phyloP scores from a whole-genome alignment of 1,284 basidiomycete species.

The Cronartium quercuum region DNA sequence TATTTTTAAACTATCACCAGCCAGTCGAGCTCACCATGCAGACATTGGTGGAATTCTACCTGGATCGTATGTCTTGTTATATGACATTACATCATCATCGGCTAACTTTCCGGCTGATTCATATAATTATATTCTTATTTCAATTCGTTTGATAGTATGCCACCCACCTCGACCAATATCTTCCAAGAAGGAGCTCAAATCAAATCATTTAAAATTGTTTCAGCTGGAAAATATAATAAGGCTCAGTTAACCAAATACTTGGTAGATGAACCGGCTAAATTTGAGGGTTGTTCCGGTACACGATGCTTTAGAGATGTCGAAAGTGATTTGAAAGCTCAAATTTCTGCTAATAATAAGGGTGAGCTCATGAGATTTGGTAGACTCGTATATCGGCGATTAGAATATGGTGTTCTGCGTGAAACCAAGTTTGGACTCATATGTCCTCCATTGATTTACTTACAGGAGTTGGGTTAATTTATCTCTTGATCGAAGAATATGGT shows the following conservation, averaged over 20 bases:
- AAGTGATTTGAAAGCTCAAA: slow-evolving; percentile 89
- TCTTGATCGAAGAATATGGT: slow-evolving; percentile 79
- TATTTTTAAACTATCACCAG: background rate
- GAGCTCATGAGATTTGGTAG: slow-evolving; percentile 48
- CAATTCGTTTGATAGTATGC: slow-evolving; percentile 60
- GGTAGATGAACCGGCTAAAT: slow-evolving; percentile 76
- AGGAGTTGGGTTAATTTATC: slow-evolving; percentile 46
- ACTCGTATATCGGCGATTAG: background rate
- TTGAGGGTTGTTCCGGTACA: slow-evolving; percentile 58
- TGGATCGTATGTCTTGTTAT: slow-evolving; percentile 46
- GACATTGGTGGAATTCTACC: slow-evolving; percentile 63
- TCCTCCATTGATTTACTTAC: background rate
- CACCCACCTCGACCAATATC: slow-evolving; percentile 78
- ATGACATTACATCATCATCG: background rate
- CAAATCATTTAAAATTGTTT: slow-evolving; percentile 85
- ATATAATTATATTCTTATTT: slow-evolving; percentile 43
- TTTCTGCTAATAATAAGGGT: slow-evolving; percentile 92
- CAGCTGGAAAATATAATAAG: slow-evolving; percentile 70
- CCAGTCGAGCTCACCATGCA: slow-evolving; percentile 34
- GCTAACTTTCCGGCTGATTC: background rate
- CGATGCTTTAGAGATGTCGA: slow-evolving; percentile 69
- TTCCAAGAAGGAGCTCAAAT: slow-evolving; percentile 93
- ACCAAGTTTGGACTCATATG: background rate
- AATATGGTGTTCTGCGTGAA: background rate
- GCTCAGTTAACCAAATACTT: slow-evolving; percentile 70